These are phyloP conservation scores for Phytophthora fragariae DNA, from an alignment of 352 stramenopile genomes.

Conservation along the genomic window DNA sequence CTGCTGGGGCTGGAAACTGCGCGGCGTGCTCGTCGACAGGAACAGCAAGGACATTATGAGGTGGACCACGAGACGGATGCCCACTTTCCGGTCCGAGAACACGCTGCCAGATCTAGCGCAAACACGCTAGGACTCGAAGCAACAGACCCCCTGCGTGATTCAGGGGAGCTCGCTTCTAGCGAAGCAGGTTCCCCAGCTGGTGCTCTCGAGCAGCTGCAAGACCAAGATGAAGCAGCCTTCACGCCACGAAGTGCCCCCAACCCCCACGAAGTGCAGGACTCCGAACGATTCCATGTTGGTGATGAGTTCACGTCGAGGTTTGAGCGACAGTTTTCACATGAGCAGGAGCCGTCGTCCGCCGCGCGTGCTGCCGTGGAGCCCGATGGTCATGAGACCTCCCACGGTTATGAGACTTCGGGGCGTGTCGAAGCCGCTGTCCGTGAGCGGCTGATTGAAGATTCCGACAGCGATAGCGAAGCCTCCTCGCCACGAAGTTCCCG, in stretches of 20 bases:
- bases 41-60: not conserved
- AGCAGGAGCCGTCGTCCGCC: not conserved
- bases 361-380: slow-evolving; percentile 1
- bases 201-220: not conserved
- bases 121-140: not conserved
- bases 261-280: too few relatives aligned
- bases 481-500: not conserved
- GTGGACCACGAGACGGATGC: not conserved
- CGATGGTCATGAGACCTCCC: not conserved
- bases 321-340: not conserved
- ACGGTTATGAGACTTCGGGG: not conserved
- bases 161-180: not conserved
- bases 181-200: not conserved
- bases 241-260: not conserved
- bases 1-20: slow-evolving; percentile 48
- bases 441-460: not conserved
- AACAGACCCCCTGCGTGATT: not conserved
- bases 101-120: not conserved
- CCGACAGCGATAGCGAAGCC: slow-evolving; percentile 29
- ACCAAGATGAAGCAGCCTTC: slow-evolving; percentile 8
- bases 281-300: too few relatives aligned
- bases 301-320: not conserved
- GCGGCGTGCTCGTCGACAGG: not conserved
- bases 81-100: not conserved
- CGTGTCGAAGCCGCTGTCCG: not conserved